Evolutionary conservation across 106 monocot genomes (phyloP).

Genomic region (Phalaenopsis equestris): DNA sequence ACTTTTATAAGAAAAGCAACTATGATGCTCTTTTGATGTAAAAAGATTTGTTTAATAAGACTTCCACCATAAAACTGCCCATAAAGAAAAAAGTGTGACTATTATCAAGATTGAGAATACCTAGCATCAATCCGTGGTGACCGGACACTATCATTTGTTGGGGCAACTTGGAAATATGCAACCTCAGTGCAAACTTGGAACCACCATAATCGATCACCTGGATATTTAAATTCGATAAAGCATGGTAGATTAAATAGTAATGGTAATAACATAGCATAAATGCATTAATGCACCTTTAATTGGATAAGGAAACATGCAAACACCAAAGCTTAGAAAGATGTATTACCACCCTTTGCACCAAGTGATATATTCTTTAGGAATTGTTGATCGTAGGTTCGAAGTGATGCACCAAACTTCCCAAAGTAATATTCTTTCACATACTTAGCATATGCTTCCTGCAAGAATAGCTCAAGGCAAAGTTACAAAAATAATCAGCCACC

Average conservation of each 20-base stretch:
- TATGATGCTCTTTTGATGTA: neutral
- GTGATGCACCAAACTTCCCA: conserved; percentile 66
- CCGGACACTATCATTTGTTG: conserved; percentile 73
- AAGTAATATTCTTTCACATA: conserved; percentile 89
- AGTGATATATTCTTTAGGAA: conserved; percentile 63
- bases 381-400: conserved; percentile 73
- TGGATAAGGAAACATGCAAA: neutral
- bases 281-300: neutral
- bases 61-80: neutral
- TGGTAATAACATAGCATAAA: neutral
- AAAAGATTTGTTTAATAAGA: neutral
- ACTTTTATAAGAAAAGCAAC: too few relatives aligned
- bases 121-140: conserved; percentile 71
- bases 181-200: conserved; percentile 97
- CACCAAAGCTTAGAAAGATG: neutral
- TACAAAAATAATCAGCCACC: neutral
- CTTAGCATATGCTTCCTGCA: conserved; percentile 76
- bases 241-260: neutral
- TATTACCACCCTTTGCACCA: conserved; percentile 59
- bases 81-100: neutral
- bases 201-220: conserved; percentile 89
- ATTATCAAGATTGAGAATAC: conserved; percentile 22
- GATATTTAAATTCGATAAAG: conserved; percentile 5
- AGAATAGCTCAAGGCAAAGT: neutral
- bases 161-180: conserved; percentile 98